Conservation (phyloP, 2,329 filamentous ascomycete genomes). For the Exserohilum turcica region DNA sequence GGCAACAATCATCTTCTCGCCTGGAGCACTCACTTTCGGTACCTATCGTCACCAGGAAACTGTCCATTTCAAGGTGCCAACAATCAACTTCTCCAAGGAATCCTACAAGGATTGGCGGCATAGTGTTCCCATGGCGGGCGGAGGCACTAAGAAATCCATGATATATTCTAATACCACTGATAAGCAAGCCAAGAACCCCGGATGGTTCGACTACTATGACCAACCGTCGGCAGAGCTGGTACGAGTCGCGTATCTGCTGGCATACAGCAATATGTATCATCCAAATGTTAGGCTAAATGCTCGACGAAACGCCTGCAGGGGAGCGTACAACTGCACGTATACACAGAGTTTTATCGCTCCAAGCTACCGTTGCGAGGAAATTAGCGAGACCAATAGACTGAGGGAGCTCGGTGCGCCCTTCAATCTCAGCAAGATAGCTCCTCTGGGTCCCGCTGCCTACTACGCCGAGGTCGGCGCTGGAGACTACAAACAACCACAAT, state of each 20-base stretch:
- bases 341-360: constrained; percentile 37
- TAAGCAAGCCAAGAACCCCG: constrained; percentile 13
- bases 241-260: constrained; percentile 38
- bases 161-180: constrained; percentile 47
- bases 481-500: constrained; percentile 37
- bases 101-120: constrained; percentile 39
- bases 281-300: constrained; percentile 35
- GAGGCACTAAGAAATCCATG: constrained; percentile 33
- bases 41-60: constrained; percentile 27
- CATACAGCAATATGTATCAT: constrained; percentile 38
- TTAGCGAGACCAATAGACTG: constrained; percentile 32
- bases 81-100: constrained; percentile 40
- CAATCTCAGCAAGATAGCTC: constrained; percentile 37
- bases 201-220: constrained; percentile 46
- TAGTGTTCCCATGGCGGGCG: constrained; percentile 32
- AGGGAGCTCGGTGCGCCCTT: constrained; percentile 37
- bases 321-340: constrained; percentile 44
- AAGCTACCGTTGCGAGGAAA: constrained; percentile 40
- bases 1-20: constrained; percentile 48
- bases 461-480: constrained; percentile 37
- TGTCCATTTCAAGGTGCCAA: constrained; percentile 26
- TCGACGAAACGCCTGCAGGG: constrained; percentile 45
- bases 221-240: constrained; percentile 38
- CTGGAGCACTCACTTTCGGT: constrained; percentile 46
- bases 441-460: constrained; percentile 38